Percentiles rank a stretch among this genome's conserved stretches.
phyloP scores from a whole-genome alignment of 345 rosid species.

The Mallotus nudiflorus region DNA sequence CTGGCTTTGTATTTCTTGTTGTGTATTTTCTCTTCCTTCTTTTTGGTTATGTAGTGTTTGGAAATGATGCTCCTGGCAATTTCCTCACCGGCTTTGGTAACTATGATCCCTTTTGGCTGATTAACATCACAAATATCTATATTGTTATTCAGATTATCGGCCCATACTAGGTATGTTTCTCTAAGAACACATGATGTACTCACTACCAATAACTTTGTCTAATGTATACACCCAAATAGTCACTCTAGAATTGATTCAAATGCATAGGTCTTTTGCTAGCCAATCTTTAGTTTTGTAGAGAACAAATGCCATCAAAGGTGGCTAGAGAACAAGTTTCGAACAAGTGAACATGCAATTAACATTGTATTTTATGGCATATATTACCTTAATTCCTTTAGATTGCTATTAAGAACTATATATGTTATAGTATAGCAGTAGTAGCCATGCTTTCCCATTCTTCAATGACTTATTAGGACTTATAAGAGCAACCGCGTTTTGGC shows the following conservation, averaged over 20 bases:
- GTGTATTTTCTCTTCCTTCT: no score
- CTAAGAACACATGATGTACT: not conserved
- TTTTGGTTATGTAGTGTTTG: conserved; percentile 92
- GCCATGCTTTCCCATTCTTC: conserved; percentile 95
- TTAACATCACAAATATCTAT: conserved; percentile 80
- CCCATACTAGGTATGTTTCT: conserved; percentile 71
- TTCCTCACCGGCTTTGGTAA: conserved; percentile 89
- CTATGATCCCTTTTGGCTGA: conserved; percentile 81
- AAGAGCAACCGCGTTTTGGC: conserved; percentile 82
- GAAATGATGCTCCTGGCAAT: conserved; percentile 79
- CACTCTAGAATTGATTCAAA: not conserved
- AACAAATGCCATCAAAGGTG: conserved; percentile 39
- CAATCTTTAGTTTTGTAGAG: conserved; percentile 68
- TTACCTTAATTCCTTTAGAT: conserved; percentile 54
- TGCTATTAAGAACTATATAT: conserved; percentile 71
- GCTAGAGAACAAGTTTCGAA: conserved; percentile 66
- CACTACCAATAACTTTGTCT: not conserved
- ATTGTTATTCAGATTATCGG: conserved; percentile 77
- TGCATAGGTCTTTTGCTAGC: conserved; percentile 70
- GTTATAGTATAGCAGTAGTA: conserved; percentile 58
- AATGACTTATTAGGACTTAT: conserved; percentile 74
- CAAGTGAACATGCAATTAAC: conserved; percentile 35
- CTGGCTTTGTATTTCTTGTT: no score
- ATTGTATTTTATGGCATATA: conserved; percentile 48
- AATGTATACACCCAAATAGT: not conserved